Conservation (phyloP, 306 rosid genomes). For the Begonia loranthoides region DNA sequence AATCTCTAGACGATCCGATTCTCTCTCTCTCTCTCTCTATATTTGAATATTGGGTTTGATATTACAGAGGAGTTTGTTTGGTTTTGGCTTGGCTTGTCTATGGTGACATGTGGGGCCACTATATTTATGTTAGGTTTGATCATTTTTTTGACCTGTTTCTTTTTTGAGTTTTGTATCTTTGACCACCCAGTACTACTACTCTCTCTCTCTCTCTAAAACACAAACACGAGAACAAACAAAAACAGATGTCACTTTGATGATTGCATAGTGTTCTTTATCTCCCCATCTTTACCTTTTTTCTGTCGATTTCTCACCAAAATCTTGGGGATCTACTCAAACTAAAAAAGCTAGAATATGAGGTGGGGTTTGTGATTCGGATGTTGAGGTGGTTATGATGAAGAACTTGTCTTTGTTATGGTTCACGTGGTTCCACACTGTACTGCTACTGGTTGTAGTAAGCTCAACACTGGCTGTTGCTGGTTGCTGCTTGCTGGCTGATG, state of each 20-base stretch:
- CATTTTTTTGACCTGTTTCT: constrained; percentile 10
- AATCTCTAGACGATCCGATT: constrained; percentile 73
- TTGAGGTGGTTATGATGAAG: constrained; percentile 37
- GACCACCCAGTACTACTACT: constrained; percentile 27
- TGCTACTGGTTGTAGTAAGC: constrained; percentile 12
- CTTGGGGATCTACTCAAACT: constrained; percentile 1
- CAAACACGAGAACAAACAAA: constrained; percentile 19
- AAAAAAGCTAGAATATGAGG: constrained; percentile 17
- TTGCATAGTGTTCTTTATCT: constrained; percentile 16
- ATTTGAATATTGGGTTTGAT: no score
- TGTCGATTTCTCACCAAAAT: constrained; percentile 14
- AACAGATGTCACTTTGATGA: constrained; percentile 15
- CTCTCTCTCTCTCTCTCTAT: constrained; percentile 16
- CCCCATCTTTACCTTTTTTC: constrained; percentile 11
- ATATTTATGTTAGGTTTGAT: neutral
- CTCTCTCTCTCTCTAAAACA: constrained; percentile 7
- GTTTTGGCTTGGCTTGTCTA: constrained; percentile 23
- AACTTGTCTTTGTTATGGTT: constrained; percentile 31
- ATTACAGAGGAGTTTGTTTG: constrained; percentile 22
- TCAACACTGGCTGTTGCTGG: constrained; percentile 30
- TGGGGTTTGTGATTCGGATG: constrained; percentile 24
- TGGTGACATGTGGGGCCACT: constrained; percentile 27
- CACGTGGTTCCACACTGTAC: constrained; percentile 66
- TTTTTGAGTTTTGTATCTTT: constrained; percentile 40
- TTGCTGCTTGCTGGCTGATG: constrained; percentile 12